Evolutionary conservation across 2,329 filamentous ascomycete species (phyloP).

Genomic region (Coniochaeta sp.): DNA sequence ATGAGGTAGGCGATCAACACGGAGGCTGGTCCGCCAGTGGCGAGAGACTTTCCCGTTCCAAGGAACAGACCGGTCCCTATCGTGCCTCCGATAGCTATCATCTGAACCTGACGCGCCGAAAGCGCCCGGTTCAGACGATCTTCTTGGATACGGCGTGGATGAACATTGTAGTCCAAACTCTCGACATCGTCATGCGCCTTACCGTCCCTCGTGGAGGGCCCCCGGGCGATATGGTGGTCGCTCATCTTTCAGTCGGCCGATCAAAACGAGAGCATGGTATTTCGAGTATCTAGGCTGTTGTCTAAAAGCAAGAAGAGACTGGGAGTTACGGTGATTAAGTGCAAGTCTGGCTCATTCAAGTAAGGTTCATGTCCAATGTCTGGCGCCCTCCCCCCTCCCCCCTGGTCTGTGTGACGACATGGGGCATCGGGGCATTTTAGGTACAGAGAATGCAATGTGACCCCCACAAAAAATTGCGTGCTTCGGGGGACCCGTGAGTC

Average conservation of each 20-base stretch:
- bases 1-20: conserved; percentile 51
- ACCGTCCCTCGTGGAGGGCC: neutral
- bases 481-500: neutral
- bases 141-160: conserved; percentile 13
- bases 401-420: neutral
- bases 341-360: neutral
- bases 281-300: neutral
- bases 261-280: neutral
- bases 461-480: neutral
- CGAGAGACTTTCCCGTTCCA: conserved; percentile 52
- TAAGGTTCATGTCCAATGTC: neutral
- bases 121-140: conserved; percentile 47
- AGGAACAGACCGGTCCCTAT: conserved; percentile 57
- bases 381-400: neutral
- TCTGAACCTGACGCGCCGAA: conserved; percentile 57
- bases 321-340: neutral
- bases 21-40: conserved; percentile 52
- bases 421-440: too few relatives aligned
- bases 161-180: neutral
- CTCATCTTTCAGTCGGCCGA: neutral
- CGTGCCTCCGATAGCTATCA: conserved; percentile 57
- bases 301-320: neutral
- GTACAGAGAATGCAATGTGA: neutral
- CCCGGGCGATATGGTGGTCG: neutral
- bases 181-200: neutral